Evolutionary conservation across 2,329 filamentous ascomycete genomes (phyloP).

Genomic region (Myriosclerotinia curreyana): DNA sequence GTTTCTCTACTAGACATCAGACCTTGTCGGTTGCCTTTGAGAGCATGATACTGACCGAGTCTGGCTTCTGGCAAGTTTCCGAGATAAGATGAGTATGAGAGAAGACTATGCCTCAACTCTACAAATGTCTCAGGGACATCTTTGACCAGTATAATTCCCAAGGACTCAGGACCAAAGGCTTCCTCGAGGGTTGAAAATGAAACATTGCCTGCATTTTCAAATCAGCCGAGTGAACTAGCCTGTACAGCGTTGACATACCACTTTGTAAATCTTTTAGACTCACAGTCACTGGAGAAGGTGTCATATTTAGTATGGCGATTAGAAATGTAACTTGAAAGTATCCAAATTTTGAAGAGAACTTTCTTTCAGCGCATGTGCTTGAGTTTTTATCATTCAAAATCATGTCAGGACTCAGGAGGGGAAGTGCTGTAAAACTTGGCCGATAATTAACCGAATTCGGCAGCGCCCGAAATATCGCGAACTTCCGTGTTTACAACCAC

Average conservation of each 20-base stretch:
- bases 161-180: slow-evolving; percentile 85
- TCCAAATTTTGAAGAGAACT: neutral
- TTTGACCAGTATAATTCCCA: slow-evolving; percentile 92
- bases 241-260: slow-evolving; percentile 43
- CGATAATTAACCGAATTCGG: slow-evolving; percentile 15
- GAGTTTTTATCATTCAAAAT: neutral
- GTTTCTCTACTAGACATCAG: slow-evolving; percentile 45
- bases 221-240: slow-evolving; percentile 23
- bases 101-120: slow-evolving; percentile 66
- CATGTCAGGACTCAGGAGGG: neutral
- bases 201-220: slow-evolving; percentile 53
- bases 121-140: slow-evolving; percentile 73
- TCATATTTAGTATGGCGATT: slow-evolving; percentile 26
- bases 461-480: slow-evolving; percentile 16
- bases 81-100: slow-evolving; percentile 87
- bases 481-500: slow-evolving; percentile 9
- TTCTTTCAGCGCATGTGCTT: neutral
- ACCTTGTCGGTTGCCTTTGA: slow-evolving; percentile 15
- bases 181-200: slow-evolving; percentile 66
- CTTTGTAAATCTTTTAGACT: slow-evolving; percentile 59
- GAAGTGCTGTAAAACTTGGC: neutral
- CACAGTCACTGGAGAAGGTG: slow-evolving; percentile 46
- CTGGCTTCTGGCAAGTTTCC: slow-evolving; percentile 72
- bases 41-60: slow-evolving; percentile 54
- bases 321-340: neutral